phyloP scores from a whole-genome alignment of 148 eudicot genomes.

The Silene latifolia region DNA sequence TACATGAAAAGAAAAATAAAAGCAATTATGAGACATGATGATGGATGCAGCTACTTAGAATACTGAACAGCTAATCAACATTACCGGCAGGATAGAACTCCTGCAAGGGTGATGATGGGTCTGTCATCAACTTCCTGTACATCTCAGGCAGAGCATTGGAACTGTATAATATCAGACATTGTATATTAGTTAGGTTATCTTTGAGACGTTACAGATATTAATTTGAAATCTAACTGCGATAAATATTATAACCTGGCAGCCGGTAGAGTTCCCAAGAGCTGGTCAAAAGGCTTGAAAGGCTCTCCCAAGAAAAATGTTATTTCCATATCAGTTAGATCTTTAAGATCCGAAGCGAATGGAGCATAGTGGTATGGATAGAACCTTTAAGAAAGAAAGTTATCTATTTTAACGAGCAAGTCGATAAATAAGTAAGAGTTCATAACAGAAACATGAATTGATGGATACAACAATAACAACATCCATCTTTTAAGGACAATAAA shows the following conservation, averaged over 20 bases:
- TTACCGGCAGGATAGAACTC: slow-evolving; percentile 89
- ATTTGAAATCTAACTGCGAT: background rate
- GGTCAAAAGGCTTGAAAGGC: slow-evolving; percentile 99
- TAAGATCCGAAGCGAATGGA: slow-evolving; percentile 96
- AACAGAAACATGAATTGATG: background rate
- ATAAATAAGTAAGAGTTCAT: background rate
- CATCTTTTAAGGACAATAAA: background rate
- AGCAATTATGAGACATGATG: slow-evolving; percentile 5
- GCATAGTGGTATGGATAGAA: slow-evolving; percentile 99
- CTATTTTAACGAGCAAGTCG: slow-evolving; percentile 6
- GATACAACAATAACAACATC: background rate
- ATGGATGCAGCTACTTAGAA: background rate
- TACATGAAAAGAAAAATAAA: slow-evolving; percentile 14
- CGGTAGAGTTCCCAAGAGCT: slow-evolving; percentile 93
- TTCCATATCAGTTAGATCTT: slow-evolving; percentile 81
- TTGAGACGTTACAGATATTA: background rate
- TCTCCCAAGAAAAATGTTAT: slow-evolving; percentile 92
- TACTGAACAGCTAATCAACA: slow-evolving; percentile 23
- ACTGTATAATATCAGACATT: slow-evolving; percentile 38
- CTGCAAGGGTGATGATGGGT: slow-evolving; percentile 80
- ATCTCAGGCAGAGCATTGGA: slow-evolving; percentile 84
- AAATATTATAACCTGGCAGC: slow-evolving; percentile 71
- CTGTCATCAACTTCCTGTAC: slow-evolving; percentile 84
- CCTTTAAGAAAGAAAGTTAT: slow-evolving; percentile 42
- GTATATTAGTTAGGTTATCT: background rate